Conservation (phyloP, 1,139 yeast genomes). For the Arxiozyma bovina region DNA sequence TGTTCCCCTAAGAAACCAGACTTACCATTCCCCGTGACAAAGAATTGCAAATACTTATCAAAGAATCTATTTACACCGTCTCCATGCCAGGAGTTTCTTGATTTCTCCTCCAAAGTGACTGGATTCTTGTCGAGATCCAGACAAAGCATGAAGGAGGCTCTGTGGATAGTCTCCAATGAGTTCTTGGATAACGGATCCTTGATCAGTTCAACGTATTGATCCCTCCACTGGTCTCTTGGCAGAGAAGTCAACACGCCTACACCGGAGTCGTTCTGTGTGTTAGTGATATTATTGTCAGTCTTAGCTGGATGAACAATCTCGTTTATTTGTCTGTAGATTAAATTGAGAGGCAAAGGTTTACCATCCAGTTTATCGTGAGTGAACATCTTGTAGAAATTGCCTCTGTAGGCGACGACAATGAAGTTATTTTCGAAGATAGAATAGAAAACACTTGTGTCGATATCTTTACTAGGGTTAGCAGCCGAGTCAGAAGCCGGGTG, state of each 20-base stretch:
- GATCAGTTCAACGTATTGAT: constrained; percentile 49
- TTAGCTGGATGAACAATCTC: constrained; percentile 34
- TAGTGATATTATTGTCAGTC: neutral
- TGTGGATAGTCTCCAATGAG: constrained; percentile 61
- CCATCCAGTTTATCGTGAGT: constrained; percentile 50
- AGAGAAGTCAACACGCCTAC: constrained; percentile 76
- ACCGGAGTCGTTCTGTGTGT: constrained; percentile 35
- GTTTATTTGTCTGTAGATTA: constrained; percentile 59
- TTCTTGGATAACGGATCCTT: constrained; percentile 48
- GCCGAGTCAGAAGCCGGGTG: constrained; percentile 19
- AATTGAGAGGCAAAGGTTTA: constrained; percentile 46
- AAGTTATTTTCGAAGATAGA: constrained; percentile 54
- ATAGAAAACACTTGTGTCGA: constrained; percentile 44
- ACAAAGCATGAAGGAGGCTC: constrained; percentile 72
- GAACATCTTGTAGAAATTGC: constrained; percentile 72
- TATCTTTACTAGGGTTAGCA: constrained; percentile 20
- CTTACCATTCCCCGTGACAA: constrained; percentile 72
- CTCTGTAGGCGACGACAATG: constrained; percentile 64
- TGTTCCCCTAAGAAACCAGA: constrained; percentile 96
- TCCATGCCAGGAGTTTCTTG: constrained; percentile 90
- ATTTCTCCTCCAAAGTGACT: constrained; percentile 73
- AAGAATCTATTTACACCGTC: constrained; percentile 83
- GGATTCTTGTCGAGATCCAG: constrained; percentile 64
- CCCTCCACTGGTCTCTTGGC: constrained; percentile 78
- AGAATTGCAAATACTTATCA: constrained; percentile 86